Conservation (phyloP, 768 basidiomycete genomes). For the Leccinellum luteum region DNA sequence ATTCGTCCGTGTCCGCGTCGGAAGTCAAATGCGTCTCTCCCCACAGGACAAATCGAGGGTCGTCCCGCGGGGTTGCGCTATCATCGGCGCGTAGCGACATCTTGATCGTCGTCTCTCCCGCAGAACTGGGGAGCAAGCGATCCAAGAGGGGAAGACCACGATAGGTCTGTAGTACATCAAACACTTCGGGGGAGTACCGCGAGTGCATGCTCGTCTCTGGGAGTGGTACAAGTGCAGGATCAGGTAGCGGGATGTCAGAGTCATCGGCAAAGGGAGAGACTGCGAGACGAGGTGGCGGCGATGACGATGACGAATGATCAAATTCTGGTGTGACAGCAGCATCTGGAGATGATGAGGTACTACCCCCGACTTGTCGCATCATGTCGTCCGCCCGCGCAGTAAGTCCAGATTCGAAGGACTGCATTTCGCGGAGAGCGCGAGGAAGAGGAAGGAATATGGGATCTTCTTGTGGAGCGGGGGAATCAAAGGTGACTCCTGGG, state of each 20-base stretch:
- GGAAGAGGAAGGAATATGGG: constrained; percentile 44
- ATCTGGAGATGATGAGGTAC: constrained; percentile 8
- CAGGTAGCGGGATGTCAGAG: constrained; percentile 25
- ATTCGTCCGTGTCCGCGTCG: constrained; percentile 35
- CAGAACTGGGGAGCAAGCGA: constrained; percentile 52
- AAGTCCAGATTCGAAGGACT: constrained; percentile 80
- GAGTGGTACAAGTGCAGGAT: constrained; percentile 34
- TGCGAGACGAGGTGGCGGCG: constrained; percentile 21
- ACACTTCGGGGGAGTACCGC: constrained; percentile 70
- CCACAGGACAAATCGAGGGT: constrained; percentile 92
- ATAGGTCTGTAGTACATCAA: constrained; percentile 79
- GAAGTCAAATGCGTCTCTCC: constrained; percentile 48
- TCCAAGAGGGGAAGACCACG: constrained; percentile 74
- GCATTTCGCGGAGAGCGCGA: constrained; percentile 74
- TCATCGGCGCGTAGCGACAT: constrained; percentile 66
- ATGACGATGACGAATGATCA: constrained; percentile 8
- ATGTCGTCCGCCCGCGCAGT: constrained; percentile 61
- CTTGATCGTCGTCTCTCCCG: constrained; percentile 67
- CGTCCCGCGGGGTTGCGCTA: constrained; percentile 73
- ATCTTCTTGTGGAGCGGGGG: constrained; percentile 47
- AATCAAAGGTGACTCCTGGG: constrained; percentile 56
- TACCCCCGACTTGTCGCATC: constrained; percentile 17
- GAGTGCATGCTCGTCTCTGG: constrained; percentile 54
- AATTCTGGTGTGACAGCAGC: neutral
- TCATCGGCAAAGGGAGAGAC: constrained; percentile 30